Base-by-base conservation (phyloP, 345 rosid species). In the Gossypium longicalyx region DNA sequence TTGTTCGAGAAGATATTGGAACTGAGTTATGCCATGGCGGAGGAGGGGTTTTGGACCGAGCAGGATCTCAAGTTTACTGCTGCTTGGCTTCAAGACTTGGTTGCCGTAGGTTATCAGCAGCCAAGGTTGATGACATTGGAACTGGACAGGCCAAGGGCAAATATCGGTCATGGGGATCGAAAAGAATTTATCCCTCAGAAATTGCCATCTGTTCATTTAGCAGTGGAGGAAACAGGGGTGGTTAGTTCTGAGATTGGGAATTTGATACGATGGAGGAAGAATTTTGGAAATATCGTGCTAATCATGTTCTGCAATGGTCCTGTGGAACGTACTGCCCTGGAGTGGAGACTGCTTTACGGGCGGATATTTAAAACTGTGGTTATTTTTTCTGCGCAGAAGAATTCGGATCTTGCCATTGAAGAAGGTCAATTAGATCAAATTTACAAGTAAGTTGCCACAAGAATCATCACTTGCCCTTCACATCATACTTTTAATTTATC, bases 1-100 rank as follows among this genome's bases (percentile, higher is more conserved):
- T 77, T 93, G 84, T 93, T 96, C 76, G 97, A 96, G 77, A 96
- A 89, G 79, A 80, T 93, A 72, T 77, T 93, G 79, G 97, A 96
- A 72, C 80, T 96, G 82, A 96, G 99, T 81, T 91, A 80, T 78
- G 90, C 84, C 71, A 93, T 96, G 97, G 97, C 91, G 45, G 98
- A 96, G 82, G 98, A 91, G 74, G 94, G 95, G 54, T 96, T 93
- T 83, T 96, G 99, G 99, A 87, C 88, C 1, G 97, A 93, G 66
- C 90, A 86, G 82, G 98, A 96, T 71, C 74, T 91, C 73, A 93
- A 84, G 73, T 93, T 96, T 57, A 91, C 99, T 67, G 94, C 93
- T 71, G 93, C 97, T 78, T 96, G 99, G 99, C 94, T 96, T 77
- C 94, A 96, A 79, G 99, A 96, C 80, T 89, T 96, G 89, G 84